Conservation (phyloP, 164 flowering plant genomes). For the Tinospora cordifolia region DNA sequence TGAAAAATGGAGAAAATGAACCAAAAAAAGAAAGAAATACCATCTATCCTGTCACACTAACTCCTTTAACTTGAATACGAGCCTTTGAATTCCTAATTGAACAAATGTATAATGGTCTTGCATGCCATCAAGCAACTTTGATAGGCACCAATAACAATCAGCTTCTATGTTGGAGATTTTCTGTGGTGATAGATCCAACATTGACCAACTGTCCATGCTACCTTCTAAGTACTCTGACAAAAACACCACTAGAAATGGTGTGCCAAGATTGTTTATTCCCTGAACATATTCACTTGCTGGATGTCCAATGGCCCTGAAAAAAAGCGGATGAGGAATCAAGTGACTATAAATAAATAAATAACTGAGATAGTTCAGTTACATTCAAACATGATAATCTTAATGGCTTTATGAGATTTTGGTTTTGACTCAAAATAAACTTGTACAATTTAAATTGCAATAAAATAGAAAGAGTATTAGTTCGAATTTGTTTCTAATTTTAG, state of each 20-base stretch:
- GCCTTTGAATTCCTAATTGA: conserved; percentile 96
- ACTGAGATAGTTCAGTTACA: too few relatives aligned
- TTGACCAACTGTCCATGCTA: conserved; percentile 64
- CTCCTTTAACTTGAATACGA: conserved; percentile 91
- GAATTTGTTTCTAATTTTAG: too few relatives aligned
- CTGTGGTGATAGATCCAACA: conserved; percentile 48
- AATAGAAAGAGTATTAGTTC: too few relatives aligned
- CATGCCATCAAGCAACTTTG: conserved; percentile 95
- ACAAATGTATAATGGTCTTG: conserved; percentile 99
- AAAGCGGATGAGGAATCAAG: neutral
- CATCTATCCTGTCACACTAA: conserved; percentile 90
- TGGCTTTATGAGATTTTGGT: too few relatives aligned
- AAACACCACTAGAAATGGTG: conserved; percentile 91
- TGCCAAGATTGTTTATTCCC: conserved; percentile 96
- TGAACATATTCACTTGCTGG: conserved; percentile 99
- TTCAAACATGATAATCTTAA: too few relatives aligned
- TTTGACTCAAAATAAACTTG: too few relatives aligned
- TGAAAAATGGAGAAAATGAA: neutral
- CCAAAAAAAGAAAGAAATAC: conserved; percentile 29
- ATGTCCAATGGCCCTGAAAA: conserved; percentile 96
- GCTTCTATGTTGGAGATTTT: conserved; percentile 72
- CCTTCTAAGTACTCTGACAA: conserved; percentile 83
- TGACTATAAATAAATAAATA: neutral
- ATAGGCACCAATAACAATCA: conserved; percentile 94
- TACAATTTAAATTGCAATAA: too few relatives aligned